These are phyloP conservation scores for Camellia sinensis DNA, from an alignment of 148 eudicot genomes.

Conservation along the genomic window DNA sequence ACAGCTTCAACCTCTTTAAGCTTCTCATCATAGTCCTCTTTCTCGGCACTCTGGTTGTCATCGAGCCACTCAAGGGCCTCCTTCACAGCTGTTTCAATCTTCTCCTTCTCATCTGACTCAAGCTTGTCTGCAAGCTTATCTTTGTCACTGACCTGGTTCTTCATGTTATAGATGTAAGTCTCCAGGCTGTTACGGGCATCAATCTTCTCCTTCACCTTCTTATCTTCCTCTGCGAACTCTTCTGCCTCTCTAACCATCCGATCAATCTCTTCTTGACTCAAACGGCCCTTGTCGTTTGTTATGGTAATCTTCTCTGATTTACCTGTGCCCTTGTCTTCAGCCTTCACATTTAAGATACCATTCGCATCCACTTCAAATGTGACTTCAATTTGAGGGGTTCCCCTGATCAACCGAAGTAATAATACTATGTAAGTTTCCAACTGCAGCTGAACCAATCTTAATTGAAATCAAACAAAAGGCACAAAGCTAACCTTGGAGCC, in stretches of 20 bases:
- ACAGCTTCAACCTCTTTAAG: slow-evolving; percentile 57
- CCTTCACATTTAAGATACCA: slow-evolving; percentile 56
- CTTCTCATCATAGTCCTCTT: slow-evolving; percentile 65
- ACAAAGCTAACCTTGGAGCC: slow-evolving; percentile 35
- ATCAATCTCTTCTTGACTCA: slow-evolving; percentile 58
- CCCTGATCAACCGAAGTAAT: slow-evolving; percentile 39
- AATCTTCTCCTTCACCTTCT: slow-evolving; percentile 49
- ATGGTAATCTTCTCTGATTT: slow-evolving; percentile 54
- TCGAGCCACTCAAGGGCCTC: slow-evolving; percentile 63
- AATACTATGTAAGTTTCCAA: slow-evolving; percentile 26
- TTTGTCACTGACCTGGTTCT: slow-evolving; percentile 46
- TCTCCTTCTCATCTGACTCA: slow-evolving; percentile 54
- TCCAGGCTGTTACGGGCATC: slow-evolving; percentile 55
- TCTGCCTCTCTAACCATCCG: slow-evolving; percentile 61
- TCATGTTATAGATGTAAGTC: slow-evolving; percentile 57
- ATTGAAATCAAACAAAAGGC: background rate
- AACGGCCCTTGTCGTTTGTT: slow-evolving; percentile 58
- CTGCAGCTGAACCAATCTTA: background rate
- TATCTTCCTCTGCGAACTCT: slow-evolving; percentile 59
- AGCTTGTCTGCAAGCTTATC: slow-evolving; percentile 59
- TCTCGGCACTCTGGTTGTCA: slow-evolving; percentile 56
- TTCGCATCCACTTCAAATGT: slow-evolving; percentile 80
- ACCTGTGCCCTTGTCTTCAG: slow-evolving; percentile 57
- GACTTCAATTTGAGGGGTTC: slow-evolving; percentile 78
- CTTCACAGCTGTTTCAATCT: slow-evolving; percentile 49